Conservation (phyloP, 106 monocot genomes). For the Vanilla planifolia region DNA sequence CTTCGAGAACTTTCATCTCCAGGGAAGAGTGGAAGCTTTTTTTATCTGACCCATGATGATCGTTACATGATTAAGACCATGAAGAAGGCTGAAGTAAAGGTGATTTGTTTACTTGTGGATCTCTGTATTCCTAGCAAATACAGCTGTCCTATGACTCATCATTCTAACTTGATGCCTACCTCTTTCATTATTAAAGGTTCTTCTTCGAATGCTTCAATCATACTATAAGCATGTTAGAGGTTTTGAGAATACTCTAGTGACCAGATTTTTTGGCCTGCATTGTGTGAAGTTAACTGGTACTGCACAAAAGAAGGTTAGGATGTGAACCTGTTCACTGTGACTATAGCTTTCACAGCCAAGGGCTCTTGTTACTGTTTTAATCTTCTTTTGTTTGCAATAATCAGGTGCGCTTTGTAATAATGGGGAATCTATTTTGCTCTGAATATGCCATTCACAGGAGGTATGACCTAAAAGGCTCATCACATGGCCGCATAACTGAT, state of each 20-base stretch:
- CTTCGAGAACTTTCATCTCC: slow-evolving; percentile 71
- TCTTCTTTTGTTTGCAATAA: slow-evolving; percentile 1
- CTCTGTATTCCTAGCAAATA: not conserved
- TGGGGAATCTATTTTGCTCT: slow-evolving; percentile 37
- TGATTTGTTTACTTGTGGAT: slow-evolving; percentile 9
- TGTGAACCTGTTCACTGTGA: not conserved
- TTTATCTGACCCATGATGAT: slow-evolving; percentile 66
- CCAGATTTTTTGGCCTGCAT: slow-evolving; percentile 64
- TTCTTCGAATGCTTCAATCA: slow-evolving; percentile 65
- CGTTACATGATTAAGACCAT: slow-evolving; percentile 71
- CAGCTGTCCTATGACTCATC: not conserved
- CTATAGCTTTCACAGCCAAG: not conserved
- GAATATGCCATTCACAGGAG: slow-evolving; percentile 30
- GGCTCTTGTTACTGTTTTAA: not conserved
- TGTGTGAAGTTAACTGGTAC: slow-evolving; percentile 61
- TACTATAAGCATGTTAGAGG: slow-evolving; percentile 73
- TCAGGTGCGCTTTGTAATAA: slow-evolving; percentile 38
- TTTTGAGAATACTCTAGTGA: slow-evolving; percentile 55
- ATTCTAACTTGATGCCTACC: not conserved
- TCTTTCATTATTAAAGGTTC: slow-evolving; percentile 48
- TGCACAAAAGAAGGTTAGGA: slow-evolving; percentile 58
- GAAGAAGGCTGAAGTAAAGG: slow-evolving; percentile 71
- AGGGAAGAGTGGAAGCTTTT: slow-evolving; percentile 76
- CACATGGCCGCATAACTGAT: slow-evolving; percentile 31
- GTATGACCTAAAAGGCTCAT: slow-evolving; percentile 29